A percentile compares a stretch with the other conserved stretches of the same genome.
Conservation (phyloP, 1,284 basidiomycete genomes). For the Xerocomus amazonicus region DNA sequence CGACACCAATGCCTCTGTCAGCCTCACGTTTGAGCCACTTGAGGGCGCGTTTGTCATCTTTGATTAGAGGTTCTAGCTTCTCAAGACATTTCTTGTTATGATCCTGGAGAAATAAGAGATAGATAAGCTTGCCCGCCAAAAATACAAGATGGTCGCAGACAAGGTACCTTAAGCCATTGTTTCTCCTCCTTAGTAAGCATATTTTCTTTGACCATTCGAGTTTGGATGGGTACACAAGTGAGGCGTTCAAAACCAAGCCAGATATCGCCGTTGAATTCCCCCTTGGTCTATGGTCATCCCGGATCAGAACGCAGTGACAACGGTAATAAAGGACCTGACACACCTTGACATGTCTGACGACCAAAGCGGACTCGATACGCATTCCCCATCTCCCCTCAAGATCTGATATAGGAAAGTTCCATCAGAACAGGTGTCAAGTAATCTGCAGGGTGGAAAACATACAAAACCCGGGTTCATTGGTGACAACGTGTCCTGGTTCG, state of each 20-base stretch:
- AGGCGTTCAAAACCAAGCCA: conserved; percentile 89
- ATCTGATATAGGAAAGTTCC: conserved; percentile 44
- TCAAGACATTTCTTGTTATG: conserved; percentile 82
- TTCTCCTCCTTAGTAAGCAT: conserved; percentile 87
- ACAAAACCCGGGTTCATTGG: conserved; percentile 87
- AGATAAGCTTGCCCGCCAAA: conserved; percentile 1
- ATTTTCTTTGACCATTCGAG: conserved; percentile 79
- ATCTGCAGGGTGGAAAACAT: conserved; percentile 32
- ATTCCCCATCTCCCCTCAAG: conserved; percentile 84
- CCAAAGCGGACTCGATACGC: conserved; percentile 82
- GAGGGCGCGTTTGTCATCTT: conserved; percentile 76
- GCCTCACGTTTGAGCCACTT: conserved; percentile 80
- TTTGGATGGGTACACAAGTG: conserved; percentile 92
- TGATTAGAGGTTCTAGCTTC: conserved; percentile 68
- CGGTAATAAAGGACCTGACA: conserved; percentile 26
- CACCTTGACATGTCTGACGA: conserved; percentile 67
- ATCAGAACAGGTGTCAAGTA: conserved; percentile 14
- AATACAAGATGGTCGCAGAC: conserved; percentile 13
- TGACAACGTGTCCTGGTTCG: conserved; percentile 81
- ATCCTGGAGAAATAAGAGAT: conserved; percentile 41
- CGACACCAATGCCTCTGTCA: conserved; percentile 66
- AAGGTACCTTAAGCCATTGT: conserved; percentile 77
- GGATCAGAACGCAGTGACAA: conserved; percentile 7
- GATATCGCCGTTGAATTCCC: conserved; percentile 66
- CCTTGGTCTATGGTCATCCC: conserved; percentile 49